phyloP scores from a whole-genome alignment of 176 grass and related monocot species.

The Otatea glauca region DNA sequence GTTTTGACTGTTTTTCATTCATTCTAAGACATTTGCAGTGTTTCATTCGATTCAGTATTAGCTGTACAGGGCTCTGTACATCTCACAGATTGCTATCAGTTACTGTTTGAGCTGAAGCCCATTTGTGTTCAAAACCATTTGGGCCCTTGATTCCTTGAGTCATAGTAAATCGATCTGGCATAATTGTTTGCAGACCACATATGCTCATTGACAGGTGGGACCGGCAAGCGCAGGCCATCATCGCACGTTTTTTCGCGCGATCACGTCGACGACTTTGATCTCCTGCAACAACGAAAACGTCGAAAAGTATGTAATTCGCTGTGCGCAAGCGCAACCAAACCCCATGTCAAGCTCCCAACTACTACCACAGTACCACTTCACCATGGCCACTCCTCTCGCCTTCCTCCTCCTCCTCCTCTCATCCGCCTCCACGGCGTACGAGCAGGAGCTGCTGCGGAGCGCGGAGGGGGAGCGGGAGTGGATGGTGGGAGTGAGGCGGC shows the following conservation, averaged over 20 bases:
- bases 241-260: background rate
- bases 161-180: background rate
- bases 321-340: background rate
- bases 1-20: too few species aligned
- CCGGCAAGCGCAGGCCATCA: background rate
- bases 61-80: background rate
- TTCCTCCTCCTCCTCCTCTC: constrained; percentile 23
- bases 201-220: background rate
- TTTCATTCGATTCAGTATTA: background rate
- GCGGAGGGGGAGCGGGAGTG: constrained; percentile 65
- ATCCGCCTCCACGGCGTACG: constrained; percentile 46
- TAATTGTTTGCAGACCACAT: background rate
- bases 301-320: background rate
- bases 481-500: constrained; percentile 69
- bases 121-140: background rate
- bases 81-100: too few species aligned
- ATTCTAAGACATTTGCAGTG: background rate
- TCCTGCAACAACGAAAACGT: background rate
- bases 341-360: background rate
- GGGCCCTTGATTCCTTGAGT: background rate
- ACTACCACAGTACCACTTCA: background rate
- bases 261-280: background rate
- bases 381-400: constrained; percentile 33
- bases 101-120: background rate
- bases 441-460: constrained; percentile 59